Percentiles rank a stretch among this genome's conserved stretches.
Evolutionary conservation across 129 eudicot genomes (phyloP).

Genomic region (Gnaphalium uliginosum): DNA sequence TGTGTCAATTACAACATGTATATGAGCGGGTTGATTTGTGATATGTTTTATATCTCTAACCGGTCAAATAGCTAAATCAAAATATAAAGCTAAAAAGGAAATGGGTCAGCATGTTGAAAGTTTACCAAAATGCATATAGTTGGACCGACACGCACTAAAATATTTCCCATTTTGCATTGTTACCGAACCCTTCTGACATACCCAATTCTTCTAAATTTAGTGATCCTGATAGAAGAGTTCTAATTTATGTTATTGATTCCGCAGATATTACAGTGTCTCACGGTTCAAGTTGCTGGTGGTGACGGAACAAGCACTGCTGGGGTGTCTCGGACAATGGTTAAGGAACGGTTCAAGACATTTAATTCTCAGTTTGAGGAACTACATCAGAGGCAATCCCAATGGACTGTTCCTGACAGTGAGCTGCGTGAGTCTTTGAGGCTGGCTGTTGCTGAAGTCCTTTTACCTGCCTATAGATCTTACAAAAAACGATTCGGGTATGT

Average conservation of each 20-base stretch:
- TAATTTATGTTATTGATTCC: conserved; percentile 6
- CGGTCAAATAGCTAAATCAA: too few species aligned
- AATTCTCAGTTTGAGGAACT: conserved; percentile 77
- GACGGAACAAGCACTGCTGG: conserved; percentile 43
- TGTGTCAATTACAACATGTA: too few species aligned
- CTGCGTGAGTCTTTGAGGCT: conserved; percentile 87
- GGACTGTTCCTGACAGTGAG: conserved; percentile 96
- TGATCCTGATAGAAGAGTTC: conserved; percentile 10
- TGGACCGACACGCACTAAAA: too few species aligned
- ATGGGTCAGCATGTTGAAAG: too few species aligned
- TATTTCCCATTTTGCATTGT: too few species aligned
- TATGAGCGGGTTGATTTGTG: too few species aligned
- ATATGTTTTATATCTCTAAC: too few species aligned
- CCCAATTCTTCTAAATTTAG: too few species aligned
- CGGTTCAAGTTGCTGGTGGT: conserved; percentile 48
- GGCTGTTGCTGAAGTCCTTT: conserved; percentile 96
- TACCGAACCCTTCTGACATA: too few species aligned
- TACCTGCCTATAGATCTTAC: conserved; percentile 88
- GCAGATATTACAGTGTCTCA: conserved; percentile 79
- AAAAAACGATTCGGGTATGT: conserved; percentile 71
- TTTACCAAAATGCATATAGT: too few species aligned
- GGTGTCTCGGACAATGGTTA: conserved; percentile 65
- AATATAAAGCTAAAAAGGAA: too few species aligned
- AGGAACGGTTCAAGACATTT: conserved; percentile 80
- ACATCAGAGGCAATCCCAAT: conserved; percentile 91